These are phyloP conservation scores for Saccharomyces hybrid DNA, from an alignment of 1,139 yeast species.

Conservation along the genomic window DNA sequence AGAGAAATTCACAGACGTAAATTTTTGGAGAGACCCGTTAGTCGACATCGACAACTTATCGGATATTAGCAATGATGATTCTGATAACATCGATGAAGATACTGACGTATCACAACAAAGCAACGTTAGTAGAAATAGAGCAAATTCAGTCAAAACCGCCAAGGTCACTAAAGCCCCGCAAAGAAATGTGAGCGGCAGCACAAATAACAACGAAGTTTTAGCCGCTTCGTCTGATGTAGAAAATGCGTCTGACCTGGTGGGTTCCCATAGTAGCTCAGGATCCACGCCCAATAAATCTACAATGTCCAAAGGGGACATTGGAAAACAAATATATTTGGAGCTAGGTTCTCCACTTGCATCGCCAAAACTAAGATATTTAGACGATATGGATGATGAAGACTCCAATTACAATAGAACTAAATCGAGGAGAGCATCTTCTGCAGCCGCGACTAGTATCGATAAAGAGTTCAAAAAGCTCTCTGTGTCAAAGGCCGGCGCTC, in stretches of 20 bases:
- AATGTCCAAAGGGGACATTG: conserved; percentile 17
- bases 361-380: conserved; percentile 14
- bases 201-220: background rate
- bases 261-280: conserved; percentile 1
- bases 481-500: conserved; percentile 10
- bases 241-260: conserved; percentile 4
- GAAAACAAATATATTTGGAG: conserved; percentile 27
- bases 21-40: conserved; percentile 85
- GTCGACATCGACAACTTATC: conserved; percentile 42
- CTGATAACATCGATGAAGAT: conserved; percentile 19
- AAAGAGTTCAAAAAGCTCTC: conserved; percentile 12
- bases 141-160: background rate
- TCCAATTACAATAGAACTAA: background rate
- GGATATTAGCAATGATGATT: conserved; percentile 28
- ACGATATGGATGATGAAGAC: background rate
- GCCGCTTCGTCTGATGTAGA: background rate
- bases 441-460: conserved; percentile 7
- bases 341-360: conserved; percentile 30
- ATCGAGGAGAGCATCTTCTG: conserved; percentile 1
- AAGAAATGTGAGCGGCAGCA: background rate
- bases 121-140: background rate
- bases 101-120: background rate
- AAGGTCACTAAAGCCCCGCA: background rate
- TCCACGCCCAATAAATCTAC: conserved; percentile 3
- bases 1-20: conserved; percentile 74